Percentiles rank a stretch among this genome's conserved stretches.
These are phyloP conservation scores for Nymphaea colorata DNA, from an alignment of 164 flowering plant species.

Conservation along the genomic window DNA sequence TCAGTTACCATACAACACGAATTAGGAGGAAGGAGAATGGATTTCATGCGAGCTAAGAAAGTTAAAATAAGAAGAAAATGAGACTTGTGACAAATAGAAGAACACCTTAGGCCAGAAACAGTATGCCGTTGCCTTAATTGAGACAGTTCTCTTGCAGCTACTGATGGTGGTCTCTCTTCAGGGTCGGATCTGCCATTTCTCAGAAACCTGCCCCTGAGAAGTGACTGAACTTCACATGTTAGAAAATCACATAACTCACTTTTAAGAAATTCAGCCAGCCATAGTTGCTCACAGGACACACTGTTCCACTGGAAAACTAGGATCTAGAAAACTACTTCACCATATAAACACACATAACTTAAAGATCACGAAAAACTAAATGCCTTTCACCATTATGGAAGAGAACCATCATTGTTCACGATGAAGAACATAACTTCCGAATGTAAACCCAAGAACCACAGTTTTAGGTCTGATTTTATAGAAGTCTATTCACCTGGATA, in stretches of 20 bases:
- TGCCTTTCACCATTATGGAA: no score
- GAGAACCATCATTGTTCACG: no score
- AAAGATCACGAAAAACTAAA: no score
- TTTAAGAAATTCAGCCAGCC: no score
- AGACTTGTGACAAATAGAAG: neutral
- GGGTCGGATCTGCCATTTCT: constrained; percentile 39
- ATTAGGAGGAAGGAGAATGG: no score
- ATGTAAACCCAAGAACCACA: neutral
- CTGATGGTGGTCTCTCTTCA: constrained; percentile 44
- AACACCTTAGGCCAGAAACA: constrained; percentile 84
- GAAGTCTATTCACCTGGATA: constrained; percentile 56
- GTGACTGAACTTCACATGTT: constrained; percentile 30
- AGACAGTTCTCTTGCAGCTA: constrained; percentile 71
- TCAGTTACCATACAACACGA: no score
- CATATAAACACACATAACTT: no score
- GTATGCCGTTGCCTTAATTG: constrained; percentile 67
- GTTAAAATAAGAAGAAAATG: no score
- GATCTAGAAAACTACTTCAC: no score
- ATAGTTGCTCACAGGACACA: no score
- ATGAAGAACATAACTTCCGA: neutral
- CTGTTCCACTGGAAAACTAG: no score
- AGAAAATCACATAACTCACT: neutral
- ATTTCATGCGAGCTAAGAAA: no score
- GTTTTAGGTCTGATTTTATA: neutral
- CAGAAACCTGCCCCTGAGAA: constrained; percentile 76